These are phyloP conservation scores for Quercus variabilis DNA, from an alignment of 306 rosid genomes.

Conservation along the genomic window DNA sequence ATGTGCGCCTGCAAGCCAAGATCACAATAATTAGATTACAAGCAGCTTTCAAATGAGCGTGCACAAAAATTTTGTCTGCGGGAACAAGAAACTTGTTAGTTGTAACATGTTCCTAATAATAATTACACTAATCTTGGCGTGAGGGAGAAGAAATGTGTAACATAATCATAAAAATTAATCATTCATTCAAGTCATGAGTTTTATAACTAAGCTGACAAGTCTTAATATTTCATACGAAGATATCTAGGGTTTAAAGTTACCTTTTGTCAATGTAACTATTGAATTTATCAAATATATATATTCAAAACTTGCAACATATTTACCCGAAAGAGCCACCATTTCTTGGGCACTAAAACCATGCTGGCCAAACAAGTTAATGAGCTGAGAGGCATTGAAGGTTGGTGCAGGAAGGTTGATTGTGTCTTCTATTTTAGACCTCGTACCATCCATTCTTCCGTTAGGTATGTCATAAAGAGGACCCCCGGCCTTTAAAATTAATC, in stretches of 20 bases:
- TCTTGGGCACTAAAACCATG: conserved; percentile 65
- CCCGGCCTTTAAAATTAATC: conserved; percentile 50
- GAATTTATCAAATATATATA: too few species aligned
- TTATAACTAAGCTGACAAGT: too few species aligned
- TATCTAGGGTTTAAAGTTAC: too few species aligned
- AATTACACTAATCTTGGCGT: neutral
- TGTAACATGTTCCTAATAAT: neutral
- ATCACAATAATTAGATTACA: neutral
- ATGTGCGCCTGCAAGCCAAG: conserved; percentile 57
- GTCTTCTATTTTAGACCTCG: conserved; percentile 72
- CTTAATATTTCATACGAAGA: too few species aligned
- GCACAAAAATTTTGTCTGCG: neutral
- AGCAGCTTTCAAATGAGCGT: neutral
- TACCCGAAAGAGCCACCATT: conserved; percentile 88
- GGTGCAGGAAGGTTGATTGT: conserved; percentile 65
- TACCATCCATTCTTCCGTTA: conserved; percentile 81
- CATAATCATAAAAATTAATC: neutral
- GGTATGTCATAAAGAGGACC: conserved; percentile 80
- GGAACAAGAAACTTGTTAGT: neutral
- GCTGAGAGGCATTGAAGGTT: conserved; percentile 63
- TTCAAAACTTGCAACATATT: neutral
- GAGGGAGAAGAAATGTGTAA: neutral
- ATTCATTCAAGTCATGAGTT: neutral
- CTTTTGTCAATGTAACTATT: too few species aligned
- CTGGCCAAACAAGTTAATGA: conserved; percentile 47